Evolutionary conservation across 257 asterid species (phyloP), one percentile per base, ranked within the genome.

Genomic region (Knoxia roxburghii): DNA sequence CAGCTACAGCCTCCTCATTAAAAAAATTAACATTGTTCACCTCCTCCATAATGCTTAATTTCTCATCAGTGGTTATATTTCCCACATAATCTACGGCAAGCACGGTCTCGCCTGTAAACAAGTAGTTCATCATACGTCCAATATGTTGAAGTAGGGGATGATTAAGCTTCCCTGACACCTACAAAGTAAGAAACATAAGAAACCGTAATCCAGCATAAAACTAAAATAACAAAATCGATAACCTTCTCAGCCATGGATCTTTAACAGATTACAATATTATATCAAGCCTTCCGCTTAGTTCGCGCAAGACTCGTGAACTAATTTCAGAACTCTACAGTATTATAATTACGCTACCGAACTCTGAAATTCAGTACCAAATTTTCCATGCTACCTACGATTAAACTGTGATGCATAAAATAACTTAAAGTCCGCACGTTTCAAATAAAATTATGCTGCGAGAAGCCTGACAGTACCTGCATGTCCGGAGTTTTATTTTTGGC

Each of bases 151-250:
- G 64, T 76, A 86, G 69, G 52, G 84, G 84, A 64, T 76, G 82
- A 40, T 65, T 82, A 43, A 82, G 73, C 81, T 71, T 75, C 75
- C 84, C 90, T 72, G 93, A 64, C 73, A 84, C 78, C 98, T 91
- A 72, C 48, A 64, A 63, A 35, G 60, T 69, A 67, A 50, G 52
- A 71, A 73, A 41, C 68, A 80, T 75, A 55, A 78, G 77, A 76
- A 61, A 80, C 17, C 56, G n/a, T 27, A 71, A 59, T 32, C 68
- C 46, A 35, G 3, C 35, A 64, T 43, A 26, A 17, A 50, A 20
- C 43, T 20, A 20, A 64, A 64, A 2, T 4, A 26, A 46, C 2
- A 43, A 41, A 57, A 18, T 30, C 12, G 5, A 15, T 2, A 6
- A 57, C 13, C 5, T 8, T 2, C n/a, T n/a, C n/a, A n/a, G n/a